phyloP scores from a whole-genome alignment of 768 basidiomycete genomes.

The Crucibulum laeve region DNA sequence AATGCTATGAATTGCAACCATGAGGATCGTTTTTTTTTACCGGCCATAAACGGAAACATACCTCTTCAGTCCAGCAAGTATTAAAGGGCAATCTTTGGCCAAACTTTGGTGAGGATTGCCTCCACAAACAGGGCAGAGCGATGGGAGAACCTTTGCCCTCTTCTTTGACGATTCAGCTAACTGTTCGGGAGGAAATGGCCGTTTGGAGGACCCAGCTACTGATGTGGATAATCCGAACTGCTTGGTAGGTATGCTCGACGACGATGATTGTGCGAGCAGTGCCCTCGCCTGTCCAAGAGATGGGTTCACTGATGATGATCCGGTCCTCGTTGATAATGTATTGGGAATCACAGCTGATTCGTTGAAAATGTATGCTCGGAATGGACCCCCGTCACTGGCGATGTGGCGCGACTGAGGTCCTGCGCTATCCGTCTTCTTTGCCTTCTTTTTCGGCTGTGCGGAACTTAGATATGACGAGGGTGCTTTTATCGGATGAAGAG shows the following conservation, averaged over 20 bases:
- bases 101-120: slow-evolving; percentile 33
- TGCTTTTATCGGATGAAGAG: slow-evolving; percentile 48
- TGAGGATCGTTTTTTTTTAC: slow-evolving; percentile 6
- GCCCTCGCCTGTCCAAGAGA: neutral
- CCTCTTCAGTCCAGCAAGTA: slow-evolving; percentile 51
- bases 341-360: too few species aligned
- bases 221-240: too few species aligned
- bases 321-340: too few species aligned
- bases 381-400: too few species aligned
- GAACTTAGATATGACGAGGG: slow-evolving; percentile 10
- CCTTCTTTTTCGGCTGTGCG: slow-evolving; percentile 14
- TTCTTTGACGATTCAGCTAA: slow-evolving; percentile 25
- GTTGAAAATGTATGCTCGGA: neutral
- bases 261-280: neutral
- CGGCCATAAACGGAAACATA: slow-evolving; percentile 15
- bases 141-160: slow-evolving; percentile 25
- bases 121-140: slow-evolving; percentile 47
- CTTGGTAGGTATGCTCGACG: neutral
- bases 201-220: slow-evolving; percentile 26
- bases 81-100: slow-evolving; percentile 52
- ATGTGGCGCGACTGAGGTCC: slow-evolving; percentile 2
- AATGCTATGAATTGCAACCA: slow-evolving; percentile 16
- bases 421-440: slow-evolving; percentile 6
- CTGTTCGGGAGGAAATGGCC: slow-evolving; percentile 24
- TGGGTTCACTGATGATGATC: too few species aligned